Evolutionary conservation across 352 stramenopile species (phyloP), one percentile per base, ranked within the genome.

Genomic region (Phytophthora uliginosa): DNA sequence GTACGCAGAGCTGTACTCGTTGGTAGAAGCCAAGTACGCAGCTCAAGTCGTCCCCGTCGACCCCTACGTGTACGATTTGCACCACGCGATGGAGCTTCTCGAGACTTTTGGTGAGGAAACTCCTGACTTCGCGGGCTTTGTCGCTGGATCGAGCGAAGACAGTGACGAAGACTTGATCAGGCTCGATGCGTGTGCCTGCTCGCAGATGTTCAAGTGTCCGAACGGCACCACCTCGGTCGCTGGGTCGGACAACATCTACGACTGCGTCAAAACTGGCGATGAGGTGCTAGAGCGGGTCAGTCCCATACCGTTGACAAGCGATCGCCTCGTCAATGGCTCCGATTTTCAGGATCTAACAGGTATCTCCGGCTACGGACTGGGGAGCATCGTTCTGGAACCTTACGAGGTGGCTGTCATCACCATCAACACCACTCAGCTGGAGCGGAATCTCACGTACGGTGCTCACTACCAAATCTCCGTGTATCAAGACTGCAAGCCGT

Each of bases 401-500:
- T 95, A 91, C 28, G 95, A 99, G 47, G 93, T 99, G 63, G 91
- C 90, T 0, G 85, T 95, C 7, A 68, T 99, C 9, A 99, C 97
- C 7, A 87, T 99, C 34, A 97, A 99, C 81, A 90, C 98, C 38
- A 97, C 87, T 6, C 71, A 79, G 7, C 67, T 99, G 12, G 78
- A 83, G 15, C 86, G 82, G 17, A 99, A 99, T 71, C 84, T 99
- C 60, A 99, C 97, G 3, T 99, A 99, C 83, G 92, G 92, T 31
- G 92, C 97, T 12, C 95, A 99, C 81, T 99, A 99, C 78, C 82
- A 95, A 77, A 86, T 99, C 40, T 94, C 89, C 0, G 86, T 98
- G 1, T 99, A 99, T 75, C 81, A 94, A 45, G 87, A 98, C 77
- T 99, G 97, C 77, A 98, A 97, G 63, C 97, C 97, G 24, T 99